A percentile compares a stretch with the other conserved stretches of the same genome.
These are phyloP conservation scores for Tolypocladium capitatum DNA, from an alignment of 2,329 filamentous ascomycete species.

Conservation along the genomic window DNA sequence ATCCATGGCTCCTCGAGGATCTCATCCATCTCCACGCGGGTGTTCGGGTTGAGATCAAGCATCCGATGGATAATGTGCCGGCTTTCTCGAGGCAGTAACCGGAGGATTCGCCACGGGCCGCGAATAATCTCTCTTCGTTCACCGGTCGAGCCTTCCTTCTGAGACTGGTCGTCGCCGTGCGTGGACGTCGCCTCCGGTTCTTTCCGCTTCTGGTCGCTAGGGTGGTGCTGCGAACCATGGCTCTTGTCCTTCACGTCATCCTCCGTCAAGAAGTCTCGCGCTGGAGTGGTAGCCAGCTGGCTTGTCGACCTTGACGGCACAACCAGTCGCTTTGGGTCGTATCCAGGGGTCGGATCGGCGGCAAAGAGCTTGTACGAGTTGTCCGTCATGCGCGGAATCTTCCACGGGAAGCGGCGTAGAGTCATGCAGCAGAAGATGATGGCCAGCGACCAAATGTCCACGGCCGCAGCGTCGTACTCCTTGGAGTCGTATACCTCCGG, in stretches of 20 bases:
- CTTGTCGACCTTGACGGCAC: slow-evolving; percentile 30
- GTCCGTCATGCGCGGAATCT: slow-evolving; percentile 79
- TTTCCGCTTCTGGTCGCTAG: slow-evolving; percentile 1
- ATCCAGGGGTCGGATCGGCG: slow-evolving; percentile 65
- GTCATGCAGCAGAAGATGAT: slow-evolving; percentile 99
- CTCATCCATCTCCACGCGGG: slow-evolving; percentile 72
- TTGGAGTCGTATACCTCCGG: slow-evolving; percentile 91
- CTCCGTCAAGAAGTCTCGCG: slow-evolving; percentile 25
- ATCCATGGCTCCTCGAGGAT: slow-evolving; percentile 86
- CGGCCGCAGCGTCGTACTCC: slow-evolving; percentile 85
- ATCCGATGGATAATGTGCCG: slow-evolving; percentile 83
- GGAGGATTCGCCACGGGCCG: slow-evolving; percentile 80
- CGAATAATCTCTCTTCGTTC: slow-evolving; percentile 70
- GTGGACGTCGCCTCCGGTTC: slow-evolving; percentile 4
- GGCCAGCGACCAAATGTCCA: slow-evolving; percentile 94
- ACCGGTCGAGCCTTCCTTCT: slow-evolving; percentile 6
- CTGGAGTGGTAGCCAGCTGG: slow-evolving; percentile 25
- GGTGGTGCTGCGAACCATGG: slow-evolving; percentile 3
- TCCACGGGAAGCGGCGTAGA: slow-evolving; percentile 89
- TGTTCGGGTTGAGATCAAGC: slow-evolving; percentile 77
- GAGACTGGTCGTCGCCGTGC: slow-evolving; percentile 3
- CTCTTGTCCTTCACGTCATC: slow-evolving; percentile 16
- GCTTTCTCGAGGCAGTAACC: slow-evolving; percentile 78
- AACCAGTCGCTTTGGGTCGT: slow-evolving; percentile 42
- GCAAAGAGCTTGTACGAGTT: slow-evolving; percentile 94